Evolutionary conservation across 345 rosid genomes (phyloP).

Genomic region (Lumnitzera littorea): DNA sequence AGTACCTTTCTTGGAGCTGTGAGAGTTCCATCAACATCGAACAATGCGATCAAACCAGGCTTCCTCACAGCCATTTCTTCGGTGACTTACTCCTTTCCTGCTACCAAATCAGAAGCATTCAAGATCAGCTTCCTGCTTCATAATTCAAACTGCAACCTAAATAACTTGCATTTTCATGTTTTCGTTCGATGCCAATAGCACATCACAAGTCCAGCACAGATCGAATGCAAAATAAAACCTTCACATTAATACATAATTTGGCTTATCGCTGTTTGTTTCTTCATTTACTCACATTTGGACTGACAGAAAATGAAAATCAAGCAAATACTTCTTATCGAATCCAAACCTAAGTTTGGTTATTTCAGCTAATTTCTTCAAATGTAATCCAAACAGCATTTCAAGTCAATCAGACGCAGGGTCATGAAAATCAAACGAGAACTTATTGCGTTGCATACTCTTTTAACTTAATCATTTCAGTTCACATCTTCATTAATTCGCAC

Average conservation of each 20-base stretch:
- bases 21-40: conserved; percentile 98
- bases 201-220: too few species aligned
- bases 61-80: conserved; percentile 23
- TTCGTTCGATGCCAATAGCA: too few species aligned
- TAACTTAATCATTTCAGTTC: neutral
- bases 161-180: too few species aligned
- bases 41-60: conserved; percentile 80
- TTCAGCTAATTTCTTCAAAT: too few species aligned
- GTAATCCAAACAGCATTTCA: too few species aligned
- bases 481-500: neutral
- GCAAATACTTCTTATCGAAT: neutral
- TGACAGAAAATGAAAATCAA: neutral
- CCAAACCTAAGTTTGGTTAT: neutral
- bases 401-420: too few species aligned
- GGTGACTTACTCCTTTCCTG: neutral
- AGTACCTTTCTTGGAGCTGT: conserved; percentile 89
- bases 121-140: too few species aligned
- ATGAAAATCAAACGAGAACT: neutral
- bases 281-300: too few species aligned
- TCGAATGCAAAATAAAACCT: too few species aligned
- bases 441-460: neutral
- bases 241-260: too few species aligned
- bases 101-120: neutral
- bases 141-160: too few species aligned
- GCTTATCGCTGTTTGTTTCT: too few species aligned